These are phyloP conservation scores for Triticum dicoccoides DNA, from an alignment of 176 grass and related monocot species.

Conservation along the genomic window DNA sequence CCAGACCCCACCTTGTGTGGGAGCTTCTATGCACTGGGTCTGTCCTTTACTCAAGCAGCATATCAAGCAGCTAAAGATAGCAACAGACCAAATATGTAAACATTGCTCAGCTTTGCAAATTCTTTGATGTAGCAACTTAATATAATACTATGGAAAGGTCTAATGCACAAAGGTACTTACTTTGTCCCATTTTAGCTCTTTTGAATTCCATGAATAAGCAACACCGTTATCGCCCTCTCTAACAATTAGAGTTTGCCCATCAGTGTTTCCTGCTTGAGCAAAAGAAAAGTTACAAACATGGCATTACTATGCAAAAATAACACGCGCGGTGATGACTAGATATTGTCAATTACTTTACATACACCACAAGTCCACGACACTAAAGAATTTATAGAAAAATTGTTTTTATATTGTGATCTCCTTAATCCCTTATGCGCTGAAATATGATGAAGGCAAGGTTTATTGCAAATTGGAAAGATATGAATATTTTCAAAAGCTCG, in stretches of 20 bases:
- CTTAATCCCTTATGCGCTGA: not conserved
- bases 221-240: constrained; percentile 96
- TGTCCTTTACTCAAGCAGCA: not conserved
- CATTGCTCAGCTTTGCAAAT: not conserved
- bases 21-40: too few species aligned
- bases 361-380: not conserved
- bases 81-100: not conserved
- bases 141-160: not conserved
- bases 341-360: not conserved
- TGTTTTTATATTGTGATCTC: not conserved
- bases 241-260: constrained; percentile 84
- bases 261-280: constrained; percentile 56
- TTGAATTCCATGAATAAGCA: constrained; percentile 91
- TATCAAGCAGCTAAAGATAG: not conserved
- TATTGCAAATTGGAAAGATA: constrained; percentile 11
- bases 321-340: not conserved
- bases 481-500: constrained; percentile 9
- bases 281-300: constrained; percentile 20
- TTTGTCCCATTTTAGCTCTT: constrained; percentile 86
- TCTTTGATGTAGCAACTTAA: not conserved
- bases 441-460: not conserved
- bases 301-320: not conserved
- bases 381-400: not conserved
- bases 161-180: constrained; percentile 39
- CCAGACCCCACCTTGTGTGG: too few species aligned